phyloP scores from a whole-genome alignment of 306 rosid species.

The Abrus pulchellus region DNA sequence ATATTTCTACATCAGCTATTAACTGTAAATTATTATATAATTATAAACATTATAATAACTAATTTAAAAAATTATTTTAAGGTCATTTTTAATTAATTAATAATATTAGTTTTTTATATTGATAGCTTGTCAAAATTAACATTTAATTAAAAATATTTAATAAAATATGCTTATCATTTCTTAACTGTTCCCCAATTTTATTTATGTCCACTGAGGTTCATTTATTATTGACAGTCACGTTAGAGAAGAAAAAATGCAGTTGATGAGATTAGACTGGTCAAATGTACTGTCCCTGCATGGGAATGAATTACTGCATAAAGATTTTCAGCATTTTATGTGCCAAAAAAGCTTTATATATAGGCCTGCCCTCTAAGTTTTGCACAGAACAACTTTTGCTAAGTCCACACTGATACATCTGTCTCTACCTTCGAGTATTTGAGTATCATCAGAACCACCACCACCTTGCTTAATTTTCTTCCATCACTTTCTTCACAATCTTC shows the following conservation, averaged over 20 bases:
- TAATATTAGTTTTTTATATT: too few relatives aligned
- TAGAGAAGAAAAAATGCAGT: slow-evolving; percentile 3
- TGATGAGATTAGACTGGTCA: slow-evolving; percentile 60
- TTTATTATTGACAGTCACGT: slow-evolving; percentile 33
- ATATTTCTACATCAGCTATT: too few relatives aligned
- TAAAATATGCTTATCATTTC: too few relatives aligned
- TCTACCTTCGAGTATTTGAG: slow-evolving; percentile 43
- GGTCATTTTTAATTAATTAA: too few relatives aligned
- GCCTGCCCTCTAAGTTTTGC: slow-evolving; percentile 54
- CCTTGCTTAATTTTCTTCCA: slow-evolving; percentile 35
- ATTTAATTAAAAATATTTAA: too few relatives aligned
- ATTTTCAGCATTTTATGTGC: slow-evolving; percentile 37
- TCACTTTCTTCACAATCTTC: slow-evolving; percentile 57
- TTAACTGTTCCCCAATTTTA: not conserved
- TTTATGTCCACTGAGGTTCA: not conserved
- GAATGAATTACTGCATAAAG: slow-evolving; percentile 31
- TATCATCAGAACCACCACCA: slow-evolving; percentile 29
- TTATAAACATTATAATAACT: too few relatives aligned
- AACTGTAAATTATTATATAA: too few relatives aligned
- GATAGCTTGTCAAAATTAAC: too few relatives aligned
- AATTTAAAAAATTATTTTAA: too few relatives aligned
- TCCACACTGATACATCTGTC: slow-evolving; percentile 49
- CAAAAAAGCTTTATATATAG: slow-evolving; percentile 59
- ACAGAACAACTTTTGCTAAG: slow-evolving; percentile 57
- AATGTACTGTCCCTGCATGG: slow-evolving; percentile 50